Evolutionary conservation across 2,329 filamentous ascomycete genomes (phyloP), one percentile per base, ranked within the genome.

Genomic region (Cyphellophora attinorum): DNA sequence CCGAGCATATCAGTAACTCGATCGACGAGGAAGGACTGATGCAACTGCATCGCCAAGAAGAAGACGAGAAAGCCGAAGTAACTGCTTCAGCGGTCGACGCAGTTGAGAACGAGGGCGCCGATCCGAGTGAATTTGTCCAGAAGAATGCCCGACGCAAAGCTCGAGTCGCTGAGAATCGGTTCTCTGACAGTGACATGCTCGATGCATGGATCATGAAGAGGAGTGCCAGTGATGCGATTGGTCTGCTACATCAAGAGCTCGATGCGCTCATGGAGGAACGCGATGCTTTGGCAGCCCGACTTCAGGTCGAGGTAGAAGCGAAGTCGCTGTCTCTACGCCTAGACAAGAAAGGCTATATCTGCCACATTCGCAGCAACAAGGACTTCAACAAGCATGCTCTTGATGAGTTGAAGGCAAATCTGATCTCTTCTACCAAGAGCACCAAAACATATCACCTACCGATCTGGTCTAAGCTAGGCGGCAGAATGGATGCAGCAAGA

Each of bases 11-110:
- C 39, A 62, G 72, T 32, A 66, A 72, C 3, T 79, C 89, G 3
- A 93, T 98, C 38, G 91, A 98, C 50, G 91, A 96, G 59, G 88
- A 95, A 43, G 85, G 86, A 0, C 64, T 96, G n/a, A 68, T 78
- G 11, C 76, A 84, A 46, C 79, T 84, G 49, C 88, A 95, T 49
- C 74, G 80, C 21, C 70, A 80, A 1, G 78, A 91, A 47, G 79
- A 89, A 41, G 76, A 72, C 34, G 76, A 84, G 43, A 76, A 78
- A 1, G 74, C 70, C 13, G 74, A 80, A 40, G 76, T 91, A 49
- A 73, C 83, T 15, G 73, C 74, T 2, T 65, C 93, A 31, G 85
- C 85, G 5, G 74, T 86, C 52, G 72, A 81, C 37, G 72, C 89
- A 8, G 67, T 85, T 13, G 65, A 68, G 16, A 69, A 72, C 19